Conservation (phyloP, 805 yeast genomes). For the Wickerhamiella kurtzmanii region DNA sequence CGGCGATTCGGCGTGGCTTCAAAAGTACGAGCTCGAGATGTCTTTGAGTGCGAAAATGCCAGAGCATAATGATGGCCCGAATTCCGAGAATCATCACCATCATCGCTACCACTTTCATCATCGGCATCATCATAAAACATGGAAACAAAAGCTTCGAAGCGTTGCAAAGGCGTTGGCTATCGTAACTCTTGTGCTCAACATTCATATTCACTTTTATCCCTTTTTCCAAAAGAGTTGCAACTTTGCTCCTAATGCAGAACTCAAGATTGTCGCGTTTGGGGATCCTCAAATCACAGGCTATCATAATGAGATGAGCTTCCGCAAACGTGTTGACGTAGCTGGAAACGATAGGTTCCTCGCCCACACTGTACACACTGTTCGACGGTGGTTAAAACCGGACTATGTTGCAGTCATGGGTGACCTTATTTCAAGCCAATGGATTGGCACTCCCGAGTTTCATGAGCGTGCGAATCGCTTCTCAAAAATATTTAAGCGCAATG, state of each 20-base stretch:
- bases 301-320: slow-evolving; percentile 29
- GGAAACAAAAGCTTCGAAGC: neutral
- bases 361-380: slow-evolving; percentile 62
- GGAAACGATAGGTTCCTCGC: slow-evolving; percentile 88
- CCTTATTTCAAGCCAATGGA: slow-evolving; percentile 89
- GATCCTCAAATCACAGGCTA: slow-evolving; percentile 92
- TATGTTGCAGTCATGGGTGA: slow-evolving; percentile 90
- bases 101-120: too few species aligned
- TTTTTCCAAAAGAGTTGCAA: slow-evolving; percentile 20
- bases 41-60: neutral
- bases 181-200: slow-evolving; percentile 30
- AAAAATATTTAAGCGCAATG: slow-evolving; percentile 20
- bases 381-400: slow-evolving; percentile 49
- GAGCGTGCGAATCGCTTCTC: slow-evolving; percentile 56
- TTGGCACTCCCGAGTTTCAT: slow-evolving; percentile 70
- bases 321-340: slow-evolving; percentile 64
- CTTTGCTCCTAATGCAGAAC: slow-evolving; percentile 25
- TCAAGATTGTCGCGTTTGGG: slow-evolving; percentile 71
- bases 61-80: neutral
- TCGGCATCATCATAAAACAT: neutral
- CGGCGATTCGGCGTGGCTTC: too few species aligned
- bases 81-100: neutral
- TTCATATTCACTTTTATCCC: slow-evolving; percentile 55
- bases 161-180: slow-evolving; percentile 12
- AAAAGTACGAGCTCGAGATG: too few species aligned